Percentiles rank a stretch among this genome's conserved stretches.
These are phyloP conservation scores for Blastobotrys petasosporus DNA, from an alignment of 1,139 yeast species.

Conservation along the genomic window DNA sequence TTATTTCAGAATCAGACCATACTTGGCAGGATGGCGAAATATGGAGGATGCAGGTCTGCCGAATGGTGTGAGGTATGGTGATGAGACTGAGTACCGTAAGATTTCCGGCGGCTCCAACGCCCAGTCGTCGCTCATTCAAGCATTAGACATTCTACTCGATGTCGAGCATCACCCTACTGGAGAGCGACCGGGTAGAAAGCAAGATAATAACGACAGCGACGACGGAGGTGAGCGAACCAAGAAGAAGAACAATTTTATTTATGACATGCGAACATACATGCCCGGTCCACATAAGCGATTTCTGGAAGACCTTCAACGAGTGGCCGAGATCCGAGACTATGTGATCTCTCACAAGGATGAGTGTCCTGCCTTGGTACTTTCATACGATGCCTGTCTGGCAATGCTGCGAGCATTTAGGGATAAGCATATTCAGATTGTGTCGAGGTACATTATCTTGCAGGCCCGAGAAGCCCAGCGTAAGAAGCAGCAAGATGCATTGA, in stretches of 20 bases:
- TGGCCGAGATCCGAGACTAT: constrained; percentile 56
- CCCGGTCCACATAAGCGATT: constrained; percentile 79
- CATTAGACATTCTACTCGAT: constrained; percentile 68
- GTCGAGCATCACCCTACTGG: constrained; percentile 80
- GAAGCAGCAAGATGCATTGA: constrained; percentile 22
- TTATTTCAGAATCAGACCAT: constrained; percentile 81
- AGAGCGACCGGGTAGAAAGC: constrained; percentile 31
- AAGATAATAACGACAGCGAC: constrained; percentile 12
- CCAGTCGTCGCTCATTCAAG: constrained; percentile 83
- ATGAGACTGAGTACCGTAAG: constrained; percentile 49
- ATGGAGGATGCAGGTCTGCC: constrained; percentile 85
- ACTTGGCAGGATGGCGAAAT: constrained; percentile 89
- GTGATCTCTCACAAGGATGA: constrained; percentile 43
- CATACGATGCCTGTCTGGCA: constrained; percentile 87
- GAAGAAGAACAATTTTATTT: constrained; percentile 55
- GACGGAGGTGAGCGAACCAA: constrained; percentile 20
- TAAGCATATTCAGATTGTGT: constrained; percentile 87
- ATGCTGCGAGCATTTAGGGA: constrained; percentile 86
- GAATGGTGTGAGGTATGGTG: constrained; percentile 72
- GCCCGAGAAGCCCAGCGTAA: constrained; percentile 41
- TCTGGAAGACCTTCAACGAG: constrained; percentile 50
- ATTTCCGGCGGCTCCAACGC: constrained; percentile 94
- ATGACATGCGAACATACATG: constrained; percentile 85
- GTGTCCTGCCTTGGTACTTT: constrained; percentile 54
- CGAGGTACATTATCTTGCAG: constrained; percentile 76